A percentile compares a stretch with the other conserved stretches of the same genome.
Conservation (phyloP, 1,284 basidiomycete genomes). For the Fomitopsis schrenkii region DNA sequence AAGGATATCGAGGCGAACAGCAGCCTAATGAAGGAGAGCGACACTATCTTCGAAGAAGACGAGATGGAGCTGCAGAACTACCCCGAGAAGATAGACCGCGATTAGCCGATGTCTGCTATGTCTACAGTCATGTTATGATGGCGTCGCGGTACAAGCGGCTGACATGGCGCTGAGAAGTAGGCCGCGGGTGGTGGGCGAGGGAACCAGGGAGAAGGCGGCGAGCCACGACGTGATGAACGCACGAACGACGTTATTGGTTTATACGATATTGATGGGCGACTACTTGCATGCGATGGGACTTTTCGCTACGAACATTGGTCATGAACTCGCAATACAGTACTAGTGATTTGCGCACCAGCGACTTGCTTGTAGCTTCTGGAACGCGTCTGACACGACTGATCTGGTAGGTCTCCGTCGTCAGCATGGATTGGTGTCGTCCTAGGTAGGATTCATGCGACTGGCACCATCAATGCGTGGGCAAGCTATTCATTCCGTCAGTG, state of each 20-base stretch:
- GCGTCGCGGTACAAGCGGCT: background rate
- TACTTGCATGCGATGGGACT: background rate
- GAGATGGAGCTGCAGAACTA: slow-evolving; percentile 21
- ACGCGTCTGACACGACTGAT: background rate
- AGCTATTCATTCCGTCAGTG: background rate
- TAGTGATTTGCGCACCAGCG: background rate
- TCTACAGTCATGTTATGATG: background rate
- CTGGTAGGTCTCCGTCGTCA: background rate
- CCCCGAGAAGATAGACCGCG: slow-evolving; percentile 16
- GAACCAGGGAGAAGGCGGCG: too few relatives aligned
- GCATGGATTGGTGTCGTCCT: background rate
- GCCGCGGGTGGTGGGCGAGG: background rate
- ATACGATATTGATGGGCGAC: background rate
- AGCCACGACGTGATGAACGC: background rate
- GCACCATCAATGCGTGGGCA: too few relatives aligned
- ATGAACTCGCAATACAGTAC: background rate
- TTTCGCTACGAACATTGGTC: background rate
- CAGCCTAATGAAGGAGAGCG: slow-evolving; percentile 5
- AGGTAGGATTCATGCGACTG: too few relatives aligned
- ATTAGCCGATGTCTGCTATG: background rate
- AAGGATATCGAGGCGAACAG: slow-evolving; percentile 38
- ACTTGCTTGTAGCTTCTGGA: background rate
- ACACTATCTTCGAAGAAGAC: slow-evolving; percentile 7
- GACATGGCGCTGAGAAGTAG: background rate
- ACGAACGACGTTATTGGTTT: background rate